phyloP scores from a whole-genome alignment of 2,329 filamentous ascomycete species.

The Neoascochyta sp. region DNA sequence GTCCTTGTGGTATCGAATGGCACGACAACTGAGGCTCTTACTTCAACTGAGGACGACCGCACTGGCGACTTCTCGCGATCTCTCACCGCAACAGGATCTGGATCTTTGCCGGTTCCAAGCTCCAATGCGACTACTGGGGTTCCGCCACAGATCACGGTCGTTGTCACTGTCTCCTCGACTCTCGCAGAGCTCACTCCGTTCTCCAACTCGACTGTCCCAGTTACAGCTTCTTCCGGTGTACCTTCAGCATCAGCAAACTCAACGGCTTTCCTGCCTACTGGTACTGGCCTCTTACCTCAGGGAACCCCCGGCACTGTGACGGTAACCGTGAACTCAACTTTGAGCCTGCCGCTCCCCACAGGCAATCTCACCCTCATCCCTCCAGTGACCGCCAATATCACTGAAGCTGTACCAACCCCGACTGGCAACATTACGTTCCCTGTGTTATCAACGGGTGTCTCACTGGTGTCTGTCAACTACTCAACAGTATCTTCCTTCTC shows the following conservation, averaged over 20 bases:
- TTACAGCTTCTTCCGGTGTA: slow-evolving; percentile 1
- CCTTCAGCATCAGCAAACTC: slow-evolving; percentile 2
- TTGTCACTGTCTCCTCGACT: too few relatives aligned
- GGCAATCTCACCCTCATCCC: slow-evolving; percentile 6
- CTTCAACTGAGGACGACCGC: slow-evolving; percentile 2
- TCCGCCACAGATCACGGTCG: too few relatives aligned
- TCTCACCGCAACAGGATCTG: not conserved
- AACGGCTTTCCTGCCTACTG: not conserved
- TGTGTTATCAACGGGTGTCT: too few relatives aligned
- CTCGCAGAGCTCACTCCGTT: not conserved
- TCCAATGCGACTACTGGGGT: slow-evolving; percentile 1
- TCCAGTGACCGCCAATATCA: slow-evolving; percentile 5
- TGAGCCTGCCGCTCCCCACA: slow-evolving; percentile 4
- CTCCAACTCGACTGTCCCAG: slow-evolving; percentile 4
- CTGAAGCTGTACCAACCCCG: slow-evolving; percentile 2
- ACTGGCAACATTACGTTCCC: slow-evolving; percentile 6
- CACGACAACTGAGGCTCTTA: too few relatives aligned
- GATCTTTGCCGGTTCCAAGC: slow-evolving; percentile 1
- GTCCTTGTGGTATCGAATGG: too few relatives aligned
- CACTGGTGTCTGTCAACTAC: slow-evolving; percentile 2
- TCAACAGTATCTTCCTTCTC: slow-evolving; percentile 4
- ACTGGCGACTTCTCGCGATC: slow-evolving; percentile 1
- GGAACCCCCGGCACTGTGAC: slow-evolving; percentile 2
- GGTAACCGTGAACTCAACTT: slow-evolving; percentile 5
- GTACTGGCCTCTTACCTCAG: slow-evolving; percentile 4